Evolutionary conservation across 2,329 filamentous ascomycete genomes (phyloP), one percentile per base, ranked within the genome.

Genomic region (Cytospora chrysosperma): DNA sequence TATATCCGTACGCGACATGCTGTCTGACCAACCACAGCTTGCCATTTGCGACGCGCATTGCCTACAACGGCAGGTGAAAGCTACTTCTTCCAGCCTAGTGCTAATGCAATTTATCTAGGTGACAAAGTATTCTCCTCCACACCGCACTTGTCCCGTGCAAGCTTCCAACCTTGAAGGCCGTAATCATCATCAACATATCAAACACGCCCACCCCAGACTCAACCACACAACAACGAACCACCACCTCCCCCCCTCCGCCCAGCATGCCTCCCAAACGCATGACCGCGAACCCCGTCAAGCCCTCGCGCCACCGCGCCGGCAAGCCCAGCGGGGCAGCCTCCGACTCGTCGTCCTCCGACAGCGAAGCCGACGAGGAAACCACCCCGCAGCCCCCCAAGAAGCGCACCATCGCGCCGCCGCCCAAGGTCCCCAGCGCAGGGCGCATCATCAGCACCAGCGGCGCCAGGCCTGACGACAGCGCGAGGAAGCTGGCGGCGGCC

Each of bases 251-350:
- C 32, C 26, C 32, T n/a, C 37, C 55, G 9, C 37, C 56, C 19
- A 59, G 49, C 27, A 86, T 85, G 83, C 88, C 90, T 66, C 86
- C 88, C 15, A 93, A 91, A 75, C 90, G 91, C 72, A 97, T 98
- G 91, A 98, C 94, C 67, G 93, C 93, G 67, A 97, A 97, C 73
- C 93, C 92, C 4, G 78, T 89, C 64, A 88, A 88, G 74, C 91
- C 92, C 27, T 86, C 88, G 69, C 90, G 95, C 63, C 90, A 97
- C 72, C 88, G 93, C 64, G 89, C 94, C 19, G 94, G 95, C 68
- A 98, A 97, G 76, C 81, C 88, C 19, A 79, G 82, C 2, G 84
- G 79, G 9, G 82, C 80, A 65, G 81, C 80, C 21, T 77, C 76
- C 13, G 70, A 69, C 19, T 78, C 80, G 12, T 78, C 80, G 15